These are phyloP conservation scores for Leptographium procerum DNA, from an alignment of 2,329 filamentous ascomycete genomes.

Conservation along the genomic window DNA sequence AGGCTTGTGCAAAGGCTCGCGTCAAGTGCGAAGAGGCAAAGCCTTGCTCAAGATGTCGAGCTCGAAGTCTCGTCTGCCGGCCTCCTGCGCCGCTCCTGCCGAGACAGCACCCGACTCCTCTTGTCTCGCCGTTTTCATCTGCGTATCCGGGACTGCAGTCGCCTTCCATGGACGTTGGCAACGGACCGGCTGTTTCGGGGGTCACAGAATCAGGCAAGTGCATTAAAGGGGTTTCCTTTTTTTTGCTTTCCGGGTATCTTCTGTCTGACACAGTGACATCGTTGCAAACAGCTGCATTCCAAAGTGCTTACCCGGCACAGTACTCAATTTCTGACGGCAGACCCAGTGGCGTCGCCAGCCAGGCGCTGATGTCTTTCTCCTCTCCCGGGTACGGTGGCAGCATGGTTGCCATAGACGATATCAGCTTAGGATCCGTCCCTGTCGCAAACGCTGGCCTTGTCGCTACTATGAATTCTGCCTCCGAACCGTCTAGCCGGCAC, in stretches of 20 bases:
- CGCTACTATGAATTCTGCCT: neutral
- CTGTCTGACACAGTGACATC: neutral
- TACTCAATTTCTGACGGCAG: neutral
- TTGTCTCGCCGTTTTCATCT: neutral
- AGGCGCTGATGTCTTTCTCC: neutral
- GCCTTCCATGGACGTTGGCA: neutral
- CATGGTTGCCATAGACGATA: neutral
- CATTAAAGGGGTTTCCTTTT: neutral
- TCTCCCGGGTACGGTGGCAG: neutral
- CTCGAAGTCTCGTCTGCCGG: slow-evolving; percentile 33
- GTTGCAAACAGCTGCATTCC: neutral
- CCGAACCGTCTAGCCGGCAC: neutral
- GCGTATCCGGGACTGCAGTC: neutral
- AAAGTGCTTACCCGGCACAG: neutral
- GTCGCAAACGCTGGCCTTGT: neutral
- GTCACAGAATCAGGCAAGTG: neutral
- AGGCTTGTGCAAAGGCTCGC: slow-evolving; percentile 37
- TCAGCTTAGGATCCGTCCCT: neutral
- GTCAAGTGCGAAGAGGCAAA: slow-evolving; percentile 45
- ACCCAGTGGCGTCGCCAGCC: neutral
- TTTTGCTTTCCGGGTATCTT: neutral
- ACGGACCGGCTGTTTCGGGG: neutral
- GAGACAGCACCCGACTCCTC: neutral
- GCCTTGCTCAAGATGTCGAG: slow-evolving; percentile 39
- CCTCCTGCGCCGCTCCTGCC: slow-evolving; percentile 2